phyloP scores from a whole-genome alignment of 2,329 filamentous ascomycete genomes.

The Clonostachys byssicola region DNA sequence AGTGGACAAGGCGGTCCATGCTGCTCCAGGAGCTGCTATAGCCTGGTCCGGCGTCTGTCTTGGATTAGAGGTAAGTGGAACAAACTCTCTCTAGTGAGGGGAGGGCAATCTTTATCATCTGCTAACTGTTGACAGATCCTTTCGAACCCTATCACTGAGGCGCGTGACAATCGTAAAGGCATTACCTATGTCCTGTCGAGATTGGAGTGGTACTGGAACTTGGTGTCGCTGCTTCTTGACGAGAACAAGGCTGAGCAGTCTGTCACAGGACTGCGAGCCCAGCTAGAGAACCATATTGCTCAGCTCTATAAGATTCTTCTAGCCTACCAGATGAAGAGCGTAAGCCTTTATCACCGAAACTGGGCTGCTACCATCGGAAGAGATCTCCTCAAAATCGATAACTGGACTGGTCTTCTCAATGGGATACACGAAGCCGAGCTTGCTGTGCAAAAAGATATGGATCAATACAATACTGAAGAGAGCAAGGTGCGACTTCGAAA shows the following conservation, averaged over 20 bases:
- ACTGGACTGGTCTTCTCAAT: constrained; percentile 22
- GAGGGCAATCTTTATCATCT: background rate
- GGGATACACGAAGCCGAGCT: constrained; percentile 19
- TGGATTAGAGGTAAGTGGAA: constrained; percentile 18
- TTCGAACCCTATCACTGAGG: constrained; percentile 16
- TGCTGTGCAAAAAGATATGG: constrained; percentile 4
- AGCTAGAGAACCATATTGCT: constrained; percentile 19
- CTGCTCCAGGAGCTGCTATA: constrained; percentile 23
- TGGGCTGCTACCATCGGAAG: constrained; percentile 16
- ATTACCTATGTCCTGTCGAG: constrained; percentile 24
- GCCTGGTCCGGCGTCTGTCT: constrained; percentile 28
- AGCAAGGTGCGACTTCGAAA: constrained; percentile 2
- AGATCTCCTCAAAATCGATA: constrained; percentile 19
- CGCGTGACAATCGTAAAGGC: constrained; percentile 20
- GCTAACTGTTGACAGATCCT: constrained; percentile 14
- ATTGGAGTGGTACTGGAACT: constrained; percentile 31
- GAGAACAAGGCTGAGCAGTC: constrained; percentile 5
- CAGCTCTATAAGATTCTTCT: constrained; percentile 31
- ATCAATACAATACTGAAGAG: constrained; percentile 9
- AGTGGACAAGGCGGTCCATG: constrained; percentile 15
- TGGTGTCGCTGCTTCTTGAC: constrained; percentile 19
- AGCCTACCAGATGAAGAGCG: constrained; percentile 32
- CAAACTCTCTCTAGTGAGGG: background rate
- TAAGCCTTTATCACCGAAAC: constrained; percentile 25
- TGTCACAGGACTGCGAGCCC: constrained; percentile 5